Evolutionary conservation across 2,329 filamentous ascomycete species (phyloP), one percentile per base, ranked within the genome.

Genomic region (Neofusicoccum parvum): DNA sequence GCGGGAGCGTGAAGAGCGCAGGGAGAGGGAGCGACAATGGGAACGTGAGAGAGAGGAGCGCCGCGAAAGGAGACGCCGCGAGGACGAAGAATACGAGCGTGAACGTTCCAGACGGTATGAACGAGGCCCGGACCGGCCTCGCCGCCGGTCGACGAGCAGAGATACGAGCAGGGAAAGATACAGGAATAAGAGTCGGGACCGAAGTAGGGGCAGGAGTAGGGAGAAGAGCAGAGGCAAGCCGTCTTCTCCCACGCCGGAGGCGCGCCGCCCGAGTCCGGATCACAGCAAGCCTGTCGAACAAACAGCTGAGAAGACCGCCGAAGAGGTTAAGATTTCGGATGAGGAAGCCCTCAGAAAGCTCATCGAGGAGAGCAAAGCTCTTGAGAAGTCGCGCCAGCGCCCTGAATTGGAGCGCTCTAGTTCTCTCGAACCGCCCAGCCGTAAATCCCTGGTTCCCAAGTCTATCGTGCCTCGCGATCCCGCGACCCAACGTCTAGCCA

Each of bases 61-160:
- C 36, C 64, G 59, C 10, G 67, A 68, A 83, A 83, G 15, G 27
- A 69, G 75, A n/a, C 78, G 78, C 53, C 73, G 71, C 60, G 67
- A 71, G 32, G 73, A 78, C 62, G 83, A 87, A 56, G 82, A 86
- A 54, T 82, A 86, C 77, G 79, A 69, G 77, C 79, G 80, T 54
- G 81, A 70, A 79, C 75, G 58, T 79, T 70, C 67, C 32, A 68
- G 72, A 49, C 71, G 72, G 45, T 53, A 58, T 67, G 50, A 53
- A 23, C 37, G 72, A 41, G 76, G 77, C 32, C 74, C 78, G 27
- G 69, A 72, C 17, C 68, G 69, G n/a, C 54, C 62, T 37, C 65
- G 71, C 14, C 56, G 50, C 32, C 17, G 53, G 32, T 59, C 63
- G 15, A 49, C 32, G 12, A 65, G 62, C 65, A 65, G 66, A 23